phyloP scores from a whole-genome alignment of 257 asterid genomes.

The Salvia rosmarinus region DNA sequence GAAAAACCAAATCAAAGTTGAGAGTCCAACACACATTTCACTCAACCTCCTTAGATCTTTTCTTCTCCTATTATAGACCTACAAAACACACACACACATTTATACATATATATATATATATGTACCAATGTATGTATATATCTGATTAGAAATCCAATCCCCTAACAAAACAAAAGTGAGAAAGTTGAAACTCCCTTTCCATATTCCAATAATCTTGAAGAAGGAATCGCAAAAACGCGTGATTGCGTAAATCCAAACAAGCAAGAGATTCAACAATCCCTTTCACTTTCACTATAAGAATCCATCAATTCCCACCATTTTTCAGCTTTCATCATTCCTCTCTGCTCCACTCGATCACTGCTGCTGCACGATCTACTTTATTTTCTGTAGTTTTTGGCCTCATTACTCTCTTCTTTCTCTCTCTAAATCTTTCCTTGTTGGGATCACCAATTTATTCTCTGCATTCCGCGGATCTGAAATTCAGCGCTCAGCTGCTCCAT shows the following conservation, averaged over 20 bases:
- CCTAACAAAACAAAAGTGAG: background rate
- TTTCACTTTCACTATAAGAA: slow-evolving; percentile 32
- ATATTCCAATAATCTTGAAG: slow-evolving; percentile 18
- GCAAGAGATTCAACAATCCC: slow-evolving; percentile 30
- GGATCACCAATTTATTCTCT: slow-evolving; percentile 54
- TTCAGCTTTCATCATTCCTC: background rate
- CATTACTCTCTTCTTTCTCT: background rate
- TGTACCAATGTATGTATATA: background rate
- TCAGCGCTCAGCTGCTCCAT: slow-evolving; percentile 6
- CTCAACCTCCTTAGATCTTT: background rate
- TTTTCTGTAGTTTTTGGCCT: background rate
- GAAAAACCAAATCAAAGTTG: too few relatives aligned
- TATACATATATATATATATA: background rate
- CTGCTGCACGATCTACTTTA: background rate
- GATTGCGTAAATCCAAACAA: slow-evolving; percentile 25
- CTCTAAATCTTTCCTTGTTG: slow-evolving; percentile 38
- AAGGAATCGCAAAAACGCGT: slow-evolving; percentile 53
- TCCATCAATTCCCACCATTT: slow-evolving; percentile 14
- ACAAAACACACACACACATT: too few relatives aligned
- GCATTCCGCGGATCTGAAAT: slow-evolving; percentile 46
- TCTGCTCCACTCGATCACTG: background rate
- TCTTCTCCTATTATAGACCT: background rate
- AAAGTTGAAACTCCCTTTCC: background rate
- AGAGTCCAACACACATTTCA: too few relatives aligned
- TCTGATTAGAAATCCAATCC: background rate